A percentile compares a stretch with the other conserved stretches of the same genome.
phyloP scores from a whole-genome alignment of 768 basidiomycete species.

The Mycena filopes region DNA sequence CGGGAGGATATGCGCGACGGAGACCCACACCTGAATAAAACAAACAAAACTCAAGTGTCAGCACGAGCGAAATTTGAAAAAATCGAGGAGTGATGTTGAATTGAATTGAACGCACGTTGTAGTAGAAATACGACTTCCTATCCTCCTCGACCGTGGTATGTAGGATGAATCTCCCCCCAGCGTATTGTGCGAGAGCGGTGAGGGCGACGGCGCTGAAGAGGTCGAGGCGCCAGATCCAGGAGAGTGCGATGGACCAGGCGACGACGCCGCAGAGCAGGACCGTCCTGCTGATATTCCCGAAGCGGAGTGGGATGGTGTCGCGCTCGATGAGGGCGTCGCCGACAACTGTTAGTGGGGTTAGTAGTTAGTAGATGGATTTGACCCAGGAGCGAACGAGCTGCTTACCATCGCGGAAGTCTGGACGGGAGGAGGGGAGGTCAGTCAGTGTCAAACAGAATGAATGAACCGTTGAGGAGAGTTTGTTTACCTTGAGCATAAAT shows the following conservation, averaged over 20 bases:
- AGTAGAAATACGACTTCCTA: conserved; percentile 48
- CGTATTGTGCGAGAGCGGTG: conserved; percentile 41
- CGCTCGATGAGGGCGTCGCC: conserved; percentile 51
- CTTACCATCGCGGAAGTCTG: too few species aligned
- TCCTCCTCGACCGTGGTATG: conserved; percentile 42
- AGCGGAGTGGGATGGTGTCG: conserved; percentile 53
- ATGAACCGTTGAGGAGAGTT: too few species aligned
- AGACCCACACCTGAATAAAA: conserved; percentile 45
- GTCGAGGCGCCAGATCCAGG: conserved; percentile 47
- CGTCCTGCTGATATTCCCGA: conserved; percentile 39
- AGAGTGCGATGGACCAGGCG: conserved; percentile 47
- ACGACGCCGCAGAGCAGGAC: conserved; percentile 44
- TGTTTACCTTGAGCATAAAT: conserved; percentile 48
- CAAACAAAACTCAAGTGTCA: too few species aligned
- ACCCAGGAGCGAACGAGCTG: too few species aligned
- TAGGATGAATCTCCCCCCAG: conserved; percentile 44
- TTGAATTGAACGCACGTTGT: conserved; percentile 43
- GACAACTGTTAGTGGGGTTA: too few species aligned
- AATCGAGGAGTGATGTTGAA: too few species aligned
- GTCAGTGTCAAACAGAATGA: too few species aligned
- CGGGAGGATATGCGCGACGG: conserved; percentile 45
- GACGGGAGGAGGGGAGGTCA: too few species aligned
- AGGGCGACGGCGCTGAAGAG: conserved; percentile 36
- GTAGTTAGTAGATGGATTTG: too few species aligned
- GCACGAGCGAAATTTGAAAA: too few species aligned